Evolutionary conservation across 2,329 filamentous ascomycete genomes (phyloP), one percentile per base, ranked within the genome.

Genomic region (Colletotrichum spaethianum): DNA sequence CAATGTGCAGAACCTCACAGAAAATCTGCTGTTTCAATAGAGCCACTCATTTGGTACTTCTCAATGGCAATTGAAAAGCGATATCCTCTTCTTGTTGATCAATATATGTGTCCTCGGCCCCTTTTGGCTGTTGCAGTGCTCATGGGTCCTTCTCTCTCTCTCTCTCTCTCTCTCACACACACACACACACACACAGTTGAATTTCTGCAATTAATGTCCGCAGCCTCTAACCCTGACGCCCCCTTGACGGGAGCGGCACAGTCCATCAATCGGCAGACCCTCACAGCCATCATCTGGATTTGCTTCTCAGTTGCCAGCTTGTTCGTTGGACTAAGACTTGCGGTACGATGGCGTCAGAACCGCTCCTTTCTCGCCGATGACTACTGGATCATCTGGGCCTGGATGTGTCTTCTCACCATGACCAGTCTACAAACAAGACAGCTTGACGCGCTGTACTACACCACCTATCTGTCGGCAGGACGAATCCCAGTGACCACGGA

Each of bases 371-470:
- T 75, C 55, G 55, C 70, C n/a, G 79, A 80, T 60, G 79, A 81
- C 74, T 80, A 76, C 75, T 80, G 77, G 76, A 78, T 80, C 53
- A 75, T 78, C 61, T 72, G 77, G n/a, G 79, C 79, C 42, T 76
- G 79, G 65, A 67, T 75, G 18, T 63, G 75, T 38, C 68, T 79
- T 33, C 64, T 79, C 44, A 76, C 77, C 48, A 74, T 76, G 67
- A 63, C 70, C 48, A 70, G 70, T 28, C 46, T 77, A 33, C 73
- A 77, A 65, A 76, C 75, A 12, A 36, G 69, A 48, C 74, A 76
- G 69, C 65, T 74, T 48, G 50, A 73, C 26, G 44, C 74, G 16
- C 72, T 77, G 3, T 76, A 71, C 63, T 75, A 75, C 67, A 74
- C 66, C 12, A 75, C 74, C 11, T 67, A 66, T 44, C 64, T 77